A percentile compares a stretch with the other conserved stretches of the same genome.
Evolutionary conservation across 306 rosid species (phyloP).

Genomic region (Medicago arabica): DNA sequence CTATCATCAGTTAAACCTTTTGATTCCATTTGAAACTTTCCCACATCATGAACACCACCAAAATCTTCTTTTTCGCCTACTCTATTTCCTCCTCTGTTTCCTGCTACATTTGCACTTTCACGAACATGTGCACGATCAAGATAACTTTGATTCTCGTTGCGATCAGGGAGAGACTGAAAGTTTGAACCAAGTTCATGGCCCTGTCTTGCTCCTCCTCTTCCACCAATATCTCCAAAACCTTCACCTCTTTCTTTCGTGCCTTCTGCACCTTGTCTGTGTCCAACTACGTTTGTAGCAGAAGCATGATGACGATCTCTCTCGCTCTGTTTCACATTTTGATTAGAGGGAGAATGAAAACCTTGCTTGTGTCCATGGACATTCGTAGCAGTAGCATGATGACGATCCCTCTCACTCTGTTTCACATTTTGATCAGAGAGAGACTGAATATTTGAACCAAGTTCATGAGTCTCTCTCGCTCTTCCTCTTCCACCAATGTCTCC

Average conservation of each 20-base stretch:
- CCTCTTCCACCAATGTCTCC: slow-evolving; percentile 46
- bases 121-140: background rate
- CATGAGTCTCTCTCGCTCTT: slow-evolving; percentile 47
- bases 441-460: slow-evolving; percentile 48
- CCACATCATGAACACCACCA: slow-evolving; percentile 15
- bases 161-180: slow-evolving; percentile 48
- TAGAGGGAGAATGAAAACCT: slow-evolving; percentile 54
- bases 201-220: slow-evolving; percentile 42
- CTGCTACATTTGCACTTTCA: background rate
- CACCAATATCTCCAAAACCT: slow-evolving; percentile 45
- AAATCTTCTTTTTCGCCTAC: background rate
- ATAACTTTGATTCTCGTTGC: background rate
- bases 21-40: background rate
- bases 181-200: slow-evolving; percentile 44
- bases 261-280: background rate
- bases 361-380: slow-evolving; percentile 3
- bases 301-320: background rate
- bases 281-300: slow-evolving; percentile 17
- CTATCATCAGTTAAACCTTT: background rate
- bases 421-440: slow-evolving; percentile 47
- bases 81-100: background rate
- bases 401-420: background rate
- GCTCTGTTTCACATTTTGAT: background rate
- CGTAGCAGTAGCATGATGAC: background rate
- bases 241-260: slow-evolving; percentile 21